A percentile compares a stretch with the other conserved stretches of the same genome.
These are phyloP conservation scores for Xylaria sp. DNA, from an alignment of 2,329 filamentous ascomycete species.

Conservation along the genomic window DNA sequence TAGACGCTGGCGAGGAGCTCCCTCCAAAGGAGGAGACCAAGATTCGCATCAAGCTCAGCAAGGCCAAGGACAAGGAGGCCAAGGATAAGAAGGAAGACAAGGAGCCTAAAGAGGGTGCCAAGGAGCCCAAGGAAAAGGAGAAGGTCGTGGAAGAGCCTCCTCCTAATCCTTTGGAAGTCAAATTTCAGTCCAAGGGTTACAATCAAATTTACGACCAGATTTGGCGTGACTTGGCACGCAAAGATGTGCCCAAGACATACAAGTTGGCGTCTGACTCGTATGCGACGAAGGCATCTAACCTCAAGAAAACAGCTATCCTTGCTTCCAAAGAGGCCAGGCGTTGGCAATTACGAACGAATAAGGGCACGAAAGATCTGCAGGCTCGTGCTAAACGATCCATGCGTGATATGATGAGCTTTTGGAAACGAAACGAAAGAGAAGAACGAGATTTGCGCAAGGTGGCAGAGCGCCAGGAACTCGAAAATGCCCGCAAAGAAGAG, in stretches of 20 bases:
- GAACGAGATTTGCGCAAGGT: constrained; percentile 91
- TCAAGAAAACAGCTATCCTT: constrained; percentile 94
- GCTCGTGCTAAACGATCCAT: constrained; percentile 95
- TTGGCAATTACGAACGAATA: constrained; percentile 97
- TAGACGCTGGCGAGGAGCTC: constrained; percentile 72
- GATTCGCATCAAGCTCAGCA: constrained; percentile 59
- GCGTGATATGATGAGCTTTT: constrained; percentile 99
- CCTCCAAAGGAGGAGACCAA: constrained; percentile 54
- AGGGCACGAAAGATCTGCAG: constrained; percentile 96
- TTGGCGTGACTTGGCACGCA: constrained; percentile 88
- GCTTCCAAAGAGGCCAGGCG: constrained; percentile 95
- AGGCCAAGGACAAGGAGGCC: constrained; percentile 34
- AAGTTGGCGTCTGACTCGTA: constrained; percentile 83
- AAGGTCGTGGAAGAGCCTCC: constrained; percentile 33
- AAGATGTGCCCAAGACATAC: constrained; percentile 88
- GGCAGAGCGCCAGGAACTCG: constrained; percentile 91
- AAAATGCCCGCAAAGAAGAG: constrained; percentile 94
- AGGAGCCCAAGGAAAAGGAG: constrained; percentile 41
- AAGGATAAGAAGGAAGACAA: constrained; percentile 41
- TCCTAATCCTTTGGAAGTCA: constrained; percentile 49
- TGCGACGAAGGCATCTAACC: constrained; percentile 83
- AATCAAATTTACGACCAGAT: constrained; percentile 98
- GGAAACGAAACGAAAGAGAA: constrained; percentile 97
- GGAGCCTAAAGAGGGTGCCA: constrained; percentile 39
- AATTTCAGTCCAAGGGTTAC: constrained; percentile 85